Percentiles rank a stretch among this genome's conserved stretches.
These are phyloP conservation scores for Myxozyma kluyveri DNA, from an alignment of 805 yeast genomes.

Conservation along the genomic window DNA sequence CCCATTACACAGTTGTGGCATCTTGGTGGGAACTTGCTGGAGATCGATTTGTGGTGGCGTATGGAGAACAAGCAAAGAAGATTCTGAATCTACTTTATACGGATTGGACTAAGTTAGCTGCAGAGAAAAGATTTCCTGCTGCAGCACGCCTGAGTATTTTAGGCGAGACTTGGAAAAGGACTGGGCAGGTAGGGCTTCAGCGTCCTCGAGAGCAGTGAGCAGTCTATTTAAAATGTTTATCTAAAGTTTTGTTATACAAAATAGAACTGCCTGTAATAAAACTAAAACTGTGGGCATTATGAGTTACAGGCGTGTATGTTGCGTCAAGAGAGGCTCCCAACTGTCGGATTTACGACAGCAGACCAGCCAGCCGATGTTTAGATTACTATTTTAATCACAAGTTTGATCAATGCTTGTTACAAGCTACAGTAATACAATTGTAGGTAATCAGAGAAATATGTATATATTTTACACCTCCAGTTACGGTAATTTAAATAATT, in stretches of 20 bases:
- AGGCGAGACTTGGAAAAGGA: constrained; percentile 74
- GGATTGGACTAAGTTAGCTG: constrained; percentile 54
- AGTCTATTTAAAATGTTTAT: too few relatives aligned
- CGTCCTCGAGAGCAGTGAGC: too few relatives aligned
- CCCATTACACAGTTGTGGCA: constrained; percentile 68
- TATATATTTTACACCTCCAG: background rate
- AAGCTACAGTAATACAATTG: too few relatives aligned
- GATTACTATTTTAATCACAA: background rate
- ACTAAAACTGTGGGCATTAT: too few relatives aligned
- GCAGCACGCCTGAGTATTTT: constrained; percentile 73
- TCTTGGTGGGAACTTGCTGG: constrained; percentile 94
- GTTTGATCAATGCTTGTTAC: too few relatives aligned
- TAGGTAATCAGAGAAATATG: too few relatives aligned
- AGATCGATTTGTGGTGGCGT: constrained; percentile 50
- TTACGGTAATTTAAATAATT: background rate
- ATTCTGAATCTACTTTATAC: constrained; percentile 48
- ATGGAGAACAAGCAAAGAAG: constrained; percentile 70
- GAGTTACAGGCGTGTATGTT: background rate
- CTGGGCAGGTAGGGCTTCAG: too few relatives aligned
- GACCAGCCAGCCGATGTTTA: too few relatives aligned
- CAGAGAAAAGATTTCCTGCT: constrained; percentile 60
- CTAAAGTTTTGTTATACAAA: too few relatives aligned
- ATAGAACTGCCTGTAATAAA: too few relatives aligned
- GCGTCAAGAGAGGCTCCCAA: background rate
- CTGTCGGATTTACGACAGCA: background rate